Percentiles rank a stretch among this genome's conserved stretches.
Conservation (phyloP, 805 yeast genomes). For the Candida taoyuanica region DNA sequence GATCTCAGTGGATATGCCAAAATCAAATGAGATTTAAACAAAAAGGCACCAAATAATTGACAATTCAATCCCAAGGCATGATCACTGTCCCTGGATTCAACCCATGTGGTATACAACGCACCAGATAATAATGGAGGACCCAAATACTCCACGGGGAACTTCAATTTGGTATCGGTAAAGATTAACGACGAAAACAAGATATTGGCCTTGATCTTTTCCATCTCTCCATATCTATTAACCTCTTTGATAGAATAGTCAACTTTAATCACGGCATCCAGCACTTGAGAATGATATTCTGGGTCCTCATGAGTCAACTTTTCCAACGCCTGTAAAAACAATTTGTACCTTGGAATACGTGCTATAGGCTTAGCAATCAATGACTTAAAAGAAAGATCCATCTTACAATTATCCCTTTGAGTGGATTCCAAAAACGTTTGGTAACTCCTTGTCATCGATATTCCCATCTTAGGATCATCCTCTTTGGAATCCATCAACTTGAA, state of each 20-base stretch:
- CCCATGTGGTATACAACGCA: conserved; percentile 38
- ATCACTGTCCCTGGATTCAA: conserved; percentile 19
- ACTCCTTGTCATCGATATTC: conserved; percentile 25
- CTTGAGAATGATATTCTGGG: conserved; percentile 15
- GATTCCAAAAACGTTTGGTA: conserved; percentile 37
- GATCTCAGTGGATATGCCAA: conserved; percentile 29
- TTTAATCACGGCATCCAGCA: conserved; percentile 14
- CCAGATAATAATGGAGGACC: conserved; percentile 44
- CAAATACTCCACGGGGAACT: conserved; percentile 41
- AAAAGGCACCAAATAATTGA: conserved; percentile 32
- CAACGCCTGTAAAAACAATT: conserved; percentile 43
- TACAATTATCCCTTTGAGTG: conserved; percentile 33
- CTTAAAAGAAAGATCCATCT: conserved; percentile 46
- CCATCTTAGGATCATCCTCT: conserved; percentile 24
- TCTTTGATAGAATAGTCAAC: conserved; percentile 26
- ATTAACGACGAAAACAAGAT: conserved; percentile 16
- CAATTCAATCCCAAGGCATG: conserved; percentile 1
- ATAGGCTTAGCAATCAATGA: conserved; percentile 54
- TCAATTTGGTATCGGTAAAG: conserved; percentile 13
- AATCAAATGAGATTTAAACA: conserved; percentile 50
- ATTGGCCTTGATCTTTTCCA: conserved; percentile 20
- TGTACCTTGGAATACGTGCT: conserved; percentile 45
- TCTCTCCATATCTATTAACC: conserved; percentile 28
- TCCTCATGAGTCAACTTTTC: conserved; percentile 27
- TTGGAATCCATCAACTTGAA: conserved; percentile 29